Conservation (phyloP, 2,329 filamentous ascomycete genomes). For the Sordariomycetes sp. region DNA sequence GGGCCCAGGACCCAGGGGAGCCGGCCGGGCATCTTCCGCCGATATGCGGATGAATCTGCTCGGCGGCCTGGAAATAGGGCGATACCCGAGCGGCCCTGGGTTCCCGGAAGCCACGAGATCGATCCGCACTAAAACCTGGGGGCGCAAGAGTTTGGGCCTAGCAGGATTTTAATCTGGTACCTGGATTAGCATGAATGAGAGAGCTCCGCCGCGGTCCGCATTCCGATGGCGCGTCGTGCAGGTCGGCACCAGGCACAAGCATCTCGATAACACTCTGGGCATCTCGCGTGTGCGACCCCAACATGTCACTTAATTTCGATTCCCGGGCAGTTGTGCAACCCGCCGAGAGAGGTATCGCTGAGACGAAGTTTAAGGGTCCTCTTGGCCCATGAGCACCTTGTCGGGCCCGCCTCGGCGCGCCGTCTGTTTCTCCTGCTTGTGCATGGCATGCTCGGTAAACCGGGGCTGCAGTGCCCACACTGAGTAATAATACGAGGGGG, state of each 20-base stretch:
- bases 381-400: neutral
- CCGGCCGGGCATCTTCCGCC: neutral
- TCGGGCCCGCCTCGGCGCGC: neutral
- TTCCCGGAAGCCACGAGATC: neutral
- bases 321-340: neutral
- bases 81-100: neutral
- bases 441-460: too few species aligned
- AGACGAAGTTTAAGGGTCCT: neutral
- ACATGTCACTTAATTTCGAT: neutral
- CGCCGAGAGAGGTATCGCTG: neutral
- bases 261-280: neutral
- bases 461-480: neutral
- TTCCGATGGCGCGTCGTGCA: neutral
- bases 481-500: neutral
- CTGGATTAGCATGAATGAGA: neutral
- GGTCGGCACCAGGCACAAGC: neutral
- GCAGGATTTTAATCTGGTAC: neutral
- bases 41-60: neutral
- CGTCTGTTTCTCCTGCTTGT: too few species aligned
- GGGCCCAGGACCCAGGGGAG: neutral
- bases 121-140: neutral
- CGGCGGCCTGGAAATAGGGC: neutral
- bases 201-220: neutral
- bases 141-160: neutral
- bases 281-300: neutral